phyloP scores from a whole-genome alignment of 192 early-diverging fungal genomes.

The Entomortierella beljakovae region DNA sequence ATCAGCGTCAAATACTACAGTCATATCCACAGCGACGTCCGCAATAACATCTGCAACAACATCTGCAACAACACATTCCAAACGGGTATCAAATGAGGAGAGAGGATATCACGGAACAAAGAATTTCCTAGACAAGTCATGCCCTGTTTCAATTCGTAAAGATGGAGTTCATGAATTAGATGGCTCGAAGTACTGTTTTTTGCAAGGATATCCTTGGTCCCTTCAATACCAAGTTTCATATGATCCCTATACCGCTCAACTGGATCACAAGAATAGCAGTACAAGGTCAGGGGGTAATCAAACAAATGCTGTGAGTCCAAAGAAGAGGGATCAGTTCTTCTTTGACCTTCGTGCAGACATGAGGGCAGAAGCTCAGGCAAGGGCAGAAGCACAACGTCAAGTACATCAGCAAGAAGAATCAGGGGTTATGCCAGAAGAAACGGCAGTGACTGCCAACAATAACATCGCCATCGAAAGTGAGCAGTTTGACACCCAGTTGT shows the following conservation, averaged over 20 bases:
- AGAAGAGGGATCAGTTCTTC: conserved; percentile 9
- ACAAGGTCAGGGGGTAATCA: background rate
- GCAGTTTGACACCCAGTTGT: background rate
- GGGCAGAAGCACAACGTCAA: background rate
- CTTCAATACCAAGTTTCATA: conserved; percentile 27
- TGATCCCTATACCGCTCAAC: background rate
- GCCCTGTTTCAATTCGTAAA: conserved; percentile 30
- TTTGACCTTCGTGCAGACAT: conserved; percentile 15
- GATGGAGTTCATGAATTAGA: conserved; percentile 19
- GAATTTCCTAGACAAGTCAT: conserved; percentile 46
- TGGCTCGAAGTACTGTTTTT: conserved; percentile 28
- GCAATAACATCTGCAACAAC: too few species aligned
- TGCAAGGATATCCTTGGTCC: conserved; percentile 38
- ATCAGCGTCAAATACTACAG: background rate
- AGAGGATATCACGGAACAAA: conserved; percentile 34
- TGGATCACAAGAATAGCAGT: background rate
- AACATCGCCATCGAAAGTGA: background rate
- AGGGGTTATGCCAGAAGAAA: background rate
- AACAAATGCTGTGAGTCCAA: background rate
- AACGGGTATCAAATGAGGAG: conserved; percentile 7
- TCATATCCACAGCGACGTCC: background rate
- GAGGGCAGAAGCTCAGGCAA: background rate
- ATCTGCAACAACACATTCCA: too few species aligned
- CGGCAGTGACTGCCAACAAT: background rate
- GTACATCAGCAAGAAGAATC: background rate